phyloP scores from a whole-genome alignment of 2,329 filamentous ascomycete species.

The Epichloe baconii region DNA sequence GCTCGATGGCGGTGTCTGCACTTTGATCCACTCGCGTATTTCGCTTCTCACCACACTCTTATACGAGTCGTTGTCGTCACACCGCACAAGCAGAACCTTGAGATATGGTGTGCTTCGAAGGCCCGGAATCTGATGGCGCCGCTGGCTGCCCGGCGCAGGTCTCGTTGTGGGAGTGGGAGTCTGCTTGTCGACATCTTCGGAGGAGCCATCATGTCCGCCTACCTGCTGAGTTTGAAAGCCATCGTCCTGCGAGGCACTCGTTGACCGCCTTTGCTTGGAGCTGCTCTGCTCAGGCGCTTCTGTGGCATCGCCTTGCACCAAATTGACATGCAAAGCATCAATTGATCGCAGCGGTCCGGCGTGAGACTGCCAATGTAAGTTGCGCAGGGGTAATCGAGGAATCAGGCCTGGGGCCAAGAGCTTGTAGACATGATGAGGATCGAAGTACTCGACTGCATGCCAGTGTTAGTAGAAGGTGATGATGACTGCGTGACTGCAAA shows the following conservation, averaged over 20 bases:
- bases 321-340: conserved; percentile 78
- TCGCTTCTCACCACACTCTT: conserved; percentile 66
- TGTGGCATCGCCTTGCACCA: conserved; percentile 51
- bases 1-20: conserved; percentile 48
- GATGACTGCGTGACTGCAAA: too few relatives aligned
- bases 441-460: conserved; percentile 80
- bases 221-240: conserved; percentile 47
- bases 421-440: conserved; percentile 80
- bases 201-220: conserved; percentile 26
- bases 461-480: neutral
- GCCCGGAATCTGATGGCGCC: conserved; percentile 90
- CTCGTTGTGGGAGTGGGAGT: conserved; percentile 20
- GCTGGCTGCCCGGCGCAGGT: conserved; percentile 24
- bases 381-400: conserved; percentile 69
- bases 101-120: conserved; percentile 86
- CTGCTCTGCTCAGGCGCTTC: conserved; percentile 21
- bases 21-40: conserved; percentile 84
- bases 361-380: conserved; percentile 95
- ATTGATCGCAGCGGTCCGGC: conserved; percentile 86
- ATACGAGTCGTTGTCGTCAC: conserved; percentile 92
- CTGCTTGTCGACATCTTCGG: conserved; percentile 25
- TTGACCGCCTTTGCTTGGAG: conserved; percentile 18
- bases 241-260: conserved; percentile 33
- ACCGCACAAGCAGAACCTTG: conserved; percentile 77
- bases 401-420: conserved; percentile 66